A percentile compares a stretch with the other conserved stretches of the same genome.
These are phyloP conservation scores for Fusarium poae DNA, from an alignment of 2,329 filamentous ascomycete species.

Conservation along the genomic window DNA sequence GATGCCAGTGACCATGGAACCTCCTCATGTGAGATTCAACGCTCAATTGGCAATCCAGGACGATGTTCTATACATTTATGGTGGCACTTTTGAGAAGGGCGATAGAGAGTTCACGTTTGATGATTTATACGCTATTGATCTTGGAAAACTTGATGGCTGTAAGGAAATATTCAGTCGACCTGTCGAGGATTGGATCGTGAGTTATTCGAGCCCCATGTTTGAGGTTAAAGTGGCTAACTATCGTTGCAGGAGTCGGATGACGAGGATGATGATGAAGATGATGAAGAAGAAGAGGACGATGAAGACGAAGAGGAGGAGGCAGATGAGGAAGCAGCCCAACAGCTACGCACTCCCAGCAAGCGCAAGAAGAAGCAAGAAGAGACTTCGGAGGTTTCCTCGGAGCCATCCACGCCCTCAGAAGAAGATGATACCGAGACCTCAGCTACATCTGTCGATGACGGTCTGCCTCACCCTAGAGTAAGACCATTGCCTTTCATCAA, in stretches of 20 bases:
- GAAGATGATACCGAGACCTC: slow-evolving; percentile 63
- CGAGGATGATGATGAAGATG: slow-evolving; percentile 70
- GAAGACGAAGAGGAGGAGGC: slow-evolving; percentile 68
- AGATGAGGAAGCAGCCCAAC: slow-evolving; percentile 63
- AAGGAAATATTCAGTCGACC: slow-evolving; percentile 90
- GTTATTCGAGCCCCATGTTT: slow-evolving; percentile 42
- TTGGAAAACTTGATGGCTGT: slow-evolving; percentile 95
- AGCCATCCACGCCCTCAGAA: slow-evolving; percentile 50
- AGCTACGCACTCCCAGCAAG: slow-evolving; percentile 65
- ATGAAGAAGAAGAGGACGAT: slow-evolving; percentile 71
- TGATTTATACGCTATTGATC: slow-evolving; percentile 90
- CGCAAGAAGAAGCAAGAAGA: slow-evolving; percentile 67
- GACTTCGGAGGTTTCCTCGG: slow-evolving; percentile 51
- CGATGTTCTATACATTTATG: slow-evolving; percentile 93
- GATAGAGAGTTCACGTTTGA: slow-evolving; percentile 97
- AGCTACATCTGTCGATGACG: slow-evolving; percentile 74
- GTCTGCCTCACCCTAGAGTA: slow-evolving; percentile 77
- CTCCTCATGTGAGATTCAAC: slow-evolving; percentile 93
- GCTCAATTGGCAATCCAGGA: slow-evolving; percentile 90
- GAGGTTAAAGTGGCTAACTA: slow-evolving; percentile 25
- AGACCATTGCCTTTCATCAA: slow-evolving; percentile 34
- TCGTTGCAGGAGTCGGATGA: slow-evolving; percentile 67
- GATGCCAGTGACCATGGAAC: slow-evolving; percentile 78
- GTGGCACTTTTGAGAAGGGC: slow-evolving; percentile 94
- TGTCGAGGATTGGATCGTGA: slow-evolving; percentile 83